A percentile compares a stretch with the other conserved stretches of the same genome.
Evolutionary conservation across 1,139 yeast species (phyloP).

Genomic region (Sugiyamaella pinicola): DNA sequence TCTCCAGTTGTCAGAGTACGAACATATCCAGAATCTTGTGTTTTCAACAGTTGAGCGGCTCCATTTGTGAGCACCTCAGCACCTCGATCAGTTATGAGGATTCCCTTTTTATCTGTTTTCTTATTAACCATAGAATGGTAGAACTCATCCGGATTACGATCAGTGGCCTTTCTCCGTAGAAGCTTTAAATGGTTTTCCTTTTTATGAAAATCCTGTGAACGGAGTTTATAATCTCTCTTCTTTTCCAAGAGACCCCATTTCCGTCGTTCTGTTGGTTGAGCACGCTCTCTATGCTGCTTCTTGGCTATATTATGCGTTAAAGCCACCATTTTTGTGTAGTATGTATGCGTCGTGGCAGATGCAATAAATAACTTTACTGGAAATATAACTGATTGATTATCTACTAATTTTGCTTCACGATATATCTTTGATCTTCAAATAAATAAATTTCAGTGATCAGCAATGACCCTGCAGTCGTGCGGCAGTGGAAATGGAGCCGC

Average conservation of each 20-base stretch:
- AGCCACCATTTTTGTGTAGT: constrained; percentile 55
- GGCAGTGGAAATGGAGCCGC: constrained; percentile 1
- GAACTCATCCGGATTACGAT: constrained; percentile 93
- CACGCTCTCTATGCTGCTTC: constrained; percentile 92
- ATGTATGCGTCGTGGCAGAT: too few relatives aligned
- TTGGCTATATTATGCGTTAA: constrained; percentile 88
- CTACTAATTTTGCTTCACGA: too few relatives aligned
- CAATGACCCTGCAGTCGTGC: not conserved
- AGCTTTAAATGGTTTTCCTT: constrained; percentile 84
- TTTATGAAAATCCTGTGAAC: constrained; percentile 87
- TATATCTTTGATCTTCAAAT: too few relatives aligned
- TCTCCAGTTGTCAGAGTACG: constrained; percentile 76
- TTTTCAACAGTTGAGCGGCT: constrained; percentile 78
- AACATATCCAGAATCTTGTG: constrained; percentile 87
- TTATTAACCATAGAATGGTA: constrained; percentile 85
- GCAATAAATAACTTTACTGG: not conserved
- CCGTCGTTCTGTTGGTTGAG: constrained; percentile 75
- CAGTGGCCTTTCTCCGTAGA: constrained; percentile 68
- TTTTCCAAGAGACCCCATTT: constrained; percentile 85
- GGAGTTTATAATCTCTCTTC: constrained; percentile 87
- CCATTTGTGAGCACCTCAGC: constrained; percentile 63
- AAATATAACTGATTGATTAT: too few relatives aligned
- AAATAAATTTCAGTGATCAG: constrained; percentile 12
- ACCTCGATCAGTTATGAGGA: constrained; percentile 66
- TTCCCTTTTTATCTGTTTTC: constrained; percentile 68